These are phyloP conservation scores for Bretziella fagacearum DNA, from an alignment of 2,329 filamentous ascomycete species.

Conservation along the genomic window DNA sequence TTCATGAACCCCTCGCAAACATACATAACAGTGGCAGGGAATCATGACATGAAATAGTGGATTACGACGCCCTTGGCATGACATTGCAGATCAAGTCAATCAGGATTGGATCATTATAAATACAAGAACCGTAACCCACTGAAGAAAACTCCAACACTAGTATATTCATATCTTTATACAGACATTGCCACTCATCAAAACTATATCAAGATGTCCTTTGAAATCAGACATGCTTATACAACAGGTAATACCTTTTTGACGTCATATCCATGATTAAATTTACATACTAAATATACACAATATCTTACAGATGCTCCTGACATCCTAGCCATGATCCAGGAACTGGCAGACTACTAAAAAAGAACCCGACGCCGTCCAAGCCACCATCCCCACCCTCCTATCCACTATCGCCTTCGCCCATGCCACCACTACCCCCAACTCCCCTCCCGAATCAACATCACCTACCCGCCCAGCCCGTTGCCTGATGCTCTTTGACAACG, in stretches of 20 bases:
- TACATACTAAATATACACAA: neutral
- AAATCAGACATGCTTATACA: neutral
- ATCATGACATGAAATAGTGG: too few relatives aligned
- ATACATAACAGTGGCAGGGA: too few relatives aligned
- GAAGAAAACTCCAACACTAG: neutral
- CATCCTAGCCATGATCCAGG: slow-evolving; percentile 70
- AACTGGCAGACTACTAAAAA: slow-evolving; percentile 82
- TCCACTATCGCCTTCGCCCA: slow-evolving; percentile 63
- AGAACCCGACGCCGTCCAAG: slow-evolving; percentile 54
- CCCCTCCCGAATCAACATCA: slow-evolving; percentile 30
- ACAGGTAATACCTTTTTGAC: neutral
- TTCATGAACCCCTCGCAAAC: too few relatives aligned
- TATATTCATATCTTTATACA: neutral
- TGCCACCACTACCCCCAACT: slow-evolving; percentile 28
- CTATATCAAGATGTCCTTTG: neutral
- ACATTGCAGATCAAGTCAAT: too few relatives aligned
- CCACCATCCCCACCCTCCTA: slow-evolving; percentile 56
- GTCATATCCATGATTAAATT: neutral
- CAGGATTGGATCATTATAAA: too few relatives aligned
- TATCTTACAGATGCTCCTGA: slow-evolving; percentile 51
- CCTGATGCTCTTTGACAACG: slow-evolving; percentile 42
- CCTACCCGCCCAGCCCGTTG: slow-evolving; percentile 54
- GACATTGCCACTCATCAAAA: neutral
- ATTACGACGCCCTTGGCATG: too few relatives aligned
- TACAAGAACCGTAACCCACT: neutral